Conservation (phyloP, 1,284 basidiomycete genomes). For the Cryptococcus neoformans region DNA sequence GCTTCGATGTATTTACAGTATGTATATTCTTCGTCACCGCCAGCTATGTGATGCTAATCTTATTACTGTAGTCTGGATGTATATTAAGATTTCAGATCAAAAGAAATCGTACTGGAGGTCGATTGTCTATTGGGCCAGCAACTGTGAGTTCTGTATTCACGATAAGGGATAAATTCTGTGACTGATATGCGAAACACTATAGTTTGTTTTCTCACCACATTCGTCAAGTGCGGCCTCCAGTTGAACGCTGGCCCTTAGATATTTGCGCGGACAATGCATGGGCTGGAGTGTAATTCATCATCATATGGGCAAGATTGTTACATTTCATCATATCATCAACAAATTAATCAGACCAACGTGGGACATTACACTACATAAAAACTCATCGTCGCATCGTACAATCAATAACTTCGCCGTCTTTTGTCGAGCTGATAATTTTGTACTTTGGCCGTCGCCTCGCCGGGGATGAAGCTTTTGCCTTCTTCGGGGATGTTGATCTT, state of each 20-base stretch:
- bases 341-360: neutral
- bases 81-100: conserved; percentile 27
- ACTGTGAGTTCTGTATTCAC: conserved; percentile 23
- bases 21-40: neutral
- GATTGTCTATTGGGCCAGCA: conserved; percentile 26
- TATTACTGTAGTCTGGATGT: conserved; percentile 24
- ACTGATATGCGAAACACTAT: neutral
- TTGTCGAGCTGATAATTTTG: conserved; percentile 13
- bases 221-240: conserved; percentile 25
- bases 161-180: neutral
- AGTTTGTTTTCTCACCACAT: conserved; percentile 31
- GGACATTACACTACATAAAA: neutral
- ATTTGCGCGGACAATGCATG: neutral
- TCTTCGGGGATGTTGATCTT: neutral
- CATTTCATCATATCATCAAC: neutral
- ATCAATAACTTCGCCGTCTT: conserved; percentile 15
- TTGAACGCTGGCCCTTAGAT: conserved; percentile 6
- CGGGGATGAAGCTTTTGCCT: neutral
- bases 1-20: conserved; percentile 27
- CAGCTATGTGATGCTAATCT: neutral
- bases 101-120: conserved; percentile 22
- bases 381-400: conserved; percentile 6
- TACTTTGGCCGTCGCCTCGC: conserved; percentile 1
- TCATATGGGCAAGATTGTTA: neutral
- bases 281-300: no score